Percentiles rank a stretch among this genome's conserved stretches.
These are phyloP conservation scores for Globisporangium alternatum DNA, from an alignment of 352 stramenopile species.

Conservation along the genomic window DNA sequence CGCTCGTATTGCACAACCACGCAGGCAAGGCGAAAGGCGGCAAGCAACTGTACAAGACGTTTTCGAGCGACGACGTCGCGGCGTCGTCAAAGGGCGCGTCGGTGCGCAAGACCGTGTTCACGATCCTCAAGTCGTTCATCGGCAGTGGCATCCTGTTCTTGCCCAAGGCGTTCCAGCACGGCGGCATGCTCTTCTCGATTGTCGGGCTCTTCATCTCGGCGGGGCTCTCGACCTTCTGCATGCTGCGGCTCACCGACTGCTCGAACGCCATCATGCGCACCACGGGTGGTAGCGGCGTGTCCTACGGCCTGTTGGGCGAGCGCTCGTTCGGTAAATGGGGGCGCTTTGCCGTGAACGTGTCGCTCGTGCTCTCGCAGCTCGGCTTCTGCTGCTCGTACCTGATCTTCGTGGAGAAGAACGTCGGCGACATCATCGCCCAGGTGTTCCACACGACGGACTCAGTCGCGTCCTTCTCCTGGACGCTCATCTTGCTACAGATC, in stretches of 20 bases:
- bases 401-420: constrained; percentile 74
- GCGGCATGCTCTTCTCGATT: constrained; percentile 69
- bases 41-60: constrained; percentile 14
- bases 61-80: constrained; percentile 11
- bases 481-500: constrained; percentile 60
- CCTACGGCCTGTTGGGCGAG: constrained; percentile 58
- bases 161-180: constrained; percentile 62
- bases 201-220: constrained; percentile 41
- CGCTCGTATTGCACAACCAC: constrained; percentile 26
- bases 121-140: constrained; percentile 73
- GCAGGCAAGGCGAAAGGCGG: constrained; percentile 22
- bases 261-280: constrained; percentile 37
- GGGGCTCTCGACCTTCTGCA: constrained; percentile 54
- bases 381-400: constrained; percentile 77
- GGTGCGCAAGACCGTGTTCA: constrained; percentile 56
- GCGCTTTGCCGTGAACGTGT: constrained; percentile 57
- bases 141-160: constrained; percentile 69
- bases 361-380: constrained; percentile 64
- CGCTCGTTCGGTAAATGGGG: constrained; percentile 48
- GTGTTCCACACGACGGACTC: constrained; percentile 41
- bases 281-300: constrained; percentile 30
- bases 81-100: constrained; percentile 30
- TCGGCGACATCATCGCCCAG: constrained; percentile 55
- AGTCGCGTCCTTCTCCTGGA: constrained; percentile 46
- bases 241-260: constrained; percentile 55